Percentiles rank a stretch among this genome's conserved stretches.
phyloP scores from a whole-genome alignment of 2,329 filamentous ascomycete genomes.

The Penicillium brevicompactum region DNA sequence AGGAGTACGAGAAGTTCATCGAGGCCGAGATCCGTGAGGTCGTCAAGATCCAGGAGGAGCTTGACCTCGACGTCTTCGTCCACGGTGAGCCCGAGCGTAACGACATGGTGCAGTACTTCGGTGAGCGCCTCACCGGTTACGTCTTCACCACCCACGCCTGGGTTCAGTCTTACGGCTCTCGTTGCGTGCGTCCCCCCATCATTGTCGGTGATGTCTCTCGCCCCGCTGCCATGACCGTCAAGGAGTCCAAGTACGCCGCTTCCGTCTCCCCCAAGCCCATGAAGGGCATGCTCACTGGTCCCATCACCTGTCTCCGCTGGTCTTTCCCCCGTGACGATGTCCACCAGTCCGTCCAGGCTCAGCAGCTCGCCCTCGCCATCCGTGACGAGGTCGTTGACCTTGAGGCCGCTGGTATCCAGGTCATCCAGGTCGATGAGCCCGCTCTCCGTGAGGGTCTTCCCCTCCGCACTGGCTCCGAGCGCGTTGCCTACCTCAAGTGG shows the following conservation, averaged over 20 bases:
- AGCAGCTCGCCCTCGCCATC: conserved; percentile 97
- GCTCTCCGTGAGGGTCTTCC: conserved; percentile 99
- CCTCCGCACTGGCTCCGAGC: conserved; percentile 89
- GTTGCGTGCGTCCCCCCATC: conserved; percentile 96
- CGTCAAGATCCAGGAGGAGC: conserved; percentile 96
- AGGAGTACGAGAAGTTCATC: conserved; percentile 98
- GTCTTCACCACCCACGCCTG: conserved; percentile 94
- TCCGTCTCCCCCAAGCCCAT: conserved; percentile 97
- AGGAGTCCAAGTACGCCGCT: conserved; percentile 99
- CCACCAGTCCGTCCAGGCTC: conserved; percentile 97
- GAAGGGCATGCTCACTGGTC: conserved; percentile 99
- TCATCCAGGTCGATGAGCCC: conserved; percentile 99
- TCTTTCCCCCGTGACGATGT: conserved; percentile 99
- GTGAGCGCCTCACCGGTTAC: conserved; percentile 94
- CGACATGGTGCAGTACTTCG: conserved; percentile 99
- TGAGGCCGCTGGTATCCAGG: conserved; percentile 91
- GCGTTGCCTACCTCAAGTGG: conserved; percentile 95
- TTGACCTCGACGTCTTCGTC: conserved; percentile 93
- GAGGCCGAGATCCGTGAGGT: conserved; percentile 97
- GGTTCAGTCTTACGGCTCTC: conserved; percentile 98
- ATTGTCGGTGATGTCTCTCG: conserved; percentile 98
- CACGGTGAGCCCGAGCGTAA: conserved; percentile 99
- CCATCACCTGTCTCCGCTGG: conserved; percentile 98
- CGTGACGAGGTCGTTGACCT: conserved; percentile 98
- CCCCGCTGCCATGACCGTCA: conserved; percentile 96